Percentiles rank a stretch among this genome's conserved stretches.
Evolutionary conservation across 805 yeast species (phyloP).

Genomic region (Cyberlindnera mycetangii): DNA sequence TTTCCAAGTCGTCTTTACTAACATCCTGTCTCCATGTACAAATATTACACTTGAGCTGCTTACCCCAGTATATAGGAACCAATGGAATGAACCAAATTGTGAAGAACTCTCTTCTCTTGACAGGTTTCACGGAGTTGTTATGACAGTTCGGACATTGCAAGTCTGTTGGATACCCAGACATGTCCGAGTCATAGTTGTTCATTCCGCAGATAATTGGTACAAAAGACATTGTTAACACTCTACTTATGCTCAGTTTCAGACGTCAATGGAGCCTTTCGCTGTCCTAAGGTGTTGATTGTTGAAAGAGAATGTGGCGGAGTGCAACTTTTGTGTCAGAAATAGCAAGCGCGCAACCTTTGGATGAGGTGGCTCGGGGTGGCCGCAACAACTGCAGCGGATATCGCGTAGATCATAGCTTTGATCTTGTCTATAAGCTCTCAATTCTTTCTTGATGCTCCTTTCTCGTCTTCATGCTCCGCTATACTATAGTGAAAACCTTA

Average conservation of each 20-base stretch:
- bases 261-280: too few relatives aligned
- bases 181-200: constrained; percentile 28
- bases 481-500: too few relatives aligned
- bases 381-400: too few relatives aligned
- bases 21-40: constrained; percentile 48
- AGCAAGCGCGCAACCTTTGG: neutral
- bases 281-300: neutral
- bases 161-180: constrained; percentile 25
- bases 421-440: too few relatives aligned
- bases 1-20: constrained; percentile 29
- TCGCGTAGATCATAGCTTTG: too few relatives aligned
- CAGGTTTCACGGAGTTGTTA: constrained; percentile 50
- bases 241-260: too few relatives aligned
- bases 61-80: constrained; percentile 50
- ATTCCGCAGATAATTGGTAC: constrained; percentile 33
- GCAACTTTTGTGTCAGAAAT: neutral
- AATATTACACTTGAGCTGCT: constrained; percentile 47
- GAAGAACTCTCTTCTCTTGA: constrained; percentile 51
- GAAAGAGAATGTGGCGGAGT: neutral
- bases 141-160: constrained; percentile 57
- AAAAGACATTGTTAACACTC: constrained; percentile 13
- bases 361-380: too few relatives aligned
- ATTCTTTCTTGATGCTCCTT: too few relatives aligned
- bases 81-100: constrained; percentile 54
- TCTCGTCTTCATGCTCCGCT: too few relatives aligned